A percentile compares a stretch with the other conserved stretches of the same genome.
phyloP scores from a whole-genome alignment of 192 early-diverging fungal genomes.

The Mortierella alpina region DNA sequence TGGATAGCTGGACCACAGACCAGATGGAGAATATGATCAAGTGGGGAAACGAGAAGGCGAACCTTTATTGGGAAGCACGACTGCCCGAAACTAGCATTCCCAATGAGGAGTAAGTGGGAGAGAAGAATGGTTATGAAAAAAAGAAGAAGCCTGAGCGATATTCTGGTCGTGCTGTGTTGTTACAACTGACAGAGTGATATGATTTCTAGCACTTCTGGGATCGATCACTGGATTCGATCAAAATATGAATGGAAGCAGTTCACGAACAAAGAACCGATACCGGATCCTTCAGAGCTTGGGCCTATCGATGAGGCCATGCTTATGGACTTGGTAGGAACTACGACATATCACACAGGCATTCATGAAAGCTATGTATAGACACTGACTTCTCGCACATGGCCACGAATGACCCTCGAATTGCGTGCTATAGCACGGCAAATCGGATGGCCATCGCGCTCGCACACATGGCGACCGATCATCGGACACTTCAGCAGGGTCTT shows the following conservation, averaged over 20 bases:
- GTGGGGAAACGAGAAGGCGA: slow-evolving; percentile 85
- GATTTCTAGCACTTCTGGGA: slow-evolving; percentile 56
- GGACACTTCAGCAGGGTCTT: slow-evolving; percentile 24
- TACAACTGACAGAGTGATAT: neutral
- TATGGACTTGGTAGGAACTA: slow-evolving; percentile 13
- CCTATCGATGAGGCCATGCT: slow-evolving; percentile 32
- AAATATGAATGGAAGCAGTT: slow-evolving; percentile 87
- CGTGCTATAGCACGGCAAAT: slow-evolving; percentile 20
- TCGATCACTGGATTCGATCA: slow-evolving; percentile 79
- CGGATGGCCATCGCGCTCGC: slow-evolving; percentile 3
- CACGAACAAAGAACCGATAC: slow-evolving; percentile 75
- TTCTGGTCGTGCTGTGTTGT: neutral
- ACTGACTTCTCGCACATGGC: neutral
- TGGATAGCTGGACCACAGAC: slow-evolving; percentile 85
- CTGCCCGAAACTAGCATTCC: slow-evolving; percentile 58
- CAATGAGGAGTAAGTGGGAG: slow-evolving; percentile 57
- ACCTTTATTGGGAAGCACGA: slow-evolving; percentile 71
- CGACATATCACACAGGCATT: neutral
- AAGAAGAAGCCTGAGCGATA: too few relatives aligned
- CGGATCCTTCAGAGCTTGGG: slow-evolving; percentile 75
- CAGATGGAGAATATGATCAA: slow-evolving; percentile 83
- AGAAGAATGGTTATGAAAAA: too few relatives aligned
- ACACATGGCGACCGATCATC: slow-evolving; percentile 10
- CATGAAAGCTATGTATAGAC: neutral
- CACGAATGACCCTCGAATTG: neutral